phyloP scores from a whole-genome alignment of 345 rosid genomes.

The Erysimum cheiranthoides region DNA sequence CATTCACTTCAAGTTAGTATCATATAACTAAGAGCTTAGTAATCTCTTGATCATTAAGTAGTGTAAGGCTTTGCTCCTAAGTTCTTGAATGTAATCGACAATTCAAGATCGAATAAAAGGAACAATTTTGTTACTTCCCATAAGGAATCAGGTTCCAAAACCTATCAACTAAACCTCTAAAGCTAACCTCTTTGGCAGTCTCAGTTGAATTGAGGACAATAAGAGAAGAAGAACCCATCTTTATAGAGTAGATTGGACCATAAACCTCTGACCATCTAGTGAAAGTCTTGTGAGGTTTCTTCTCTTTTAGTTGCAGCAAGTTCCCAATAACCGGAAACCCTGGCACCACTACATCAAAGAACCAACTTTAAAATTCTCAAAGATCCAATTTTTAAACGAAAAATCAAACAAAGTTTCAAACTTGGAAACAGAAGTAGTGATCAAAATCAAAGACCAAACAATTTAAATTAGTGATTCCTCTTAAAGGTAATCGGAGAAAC shows the following conservation, averaged over 20 bases:
- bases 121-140: background rate
- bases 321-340: conserved; percentile 85
- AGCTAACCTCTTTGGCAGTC: conserved; percentile 68
- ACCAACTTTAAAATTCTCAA: conserved; percentile 17
- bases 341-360: conserved; percentile 67
- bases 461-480: too few species aligned
- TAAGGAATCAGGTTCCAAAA: background rate
- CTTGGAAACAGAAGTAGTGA: background rate
- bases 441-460: background rate
- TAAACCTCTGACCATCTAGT: conserved; percentile 77
- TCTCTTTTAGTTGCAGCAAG: conserved; percentile 83
- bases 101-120: background rate
- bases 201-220: conserved; percentile 72
- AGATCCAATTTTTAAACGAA: conserved; percentile 14
- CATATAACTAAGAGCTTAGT: background rate
- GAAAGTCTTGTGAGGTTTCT: conserved; percentile 87
- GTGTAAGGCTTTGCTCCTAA: background rate
- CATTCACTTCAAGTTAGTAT: background rate
- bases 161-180: background rate
- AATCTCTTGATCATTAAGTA: background rate
- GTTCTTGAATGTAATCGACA: conserved; percentile 9
- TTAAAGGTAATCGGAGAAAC: background rate
- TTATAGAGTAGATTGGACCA: conserved; percentile 83
- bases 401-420: background rate
- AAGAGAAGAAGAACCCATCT: conserved; percentile 67